These are phyloP conservation scores for Fusarium verrucosum DNA, from an alignment of 2,329 filamentous ascomycete genomes.

Conservation along the genomic window DNA sequence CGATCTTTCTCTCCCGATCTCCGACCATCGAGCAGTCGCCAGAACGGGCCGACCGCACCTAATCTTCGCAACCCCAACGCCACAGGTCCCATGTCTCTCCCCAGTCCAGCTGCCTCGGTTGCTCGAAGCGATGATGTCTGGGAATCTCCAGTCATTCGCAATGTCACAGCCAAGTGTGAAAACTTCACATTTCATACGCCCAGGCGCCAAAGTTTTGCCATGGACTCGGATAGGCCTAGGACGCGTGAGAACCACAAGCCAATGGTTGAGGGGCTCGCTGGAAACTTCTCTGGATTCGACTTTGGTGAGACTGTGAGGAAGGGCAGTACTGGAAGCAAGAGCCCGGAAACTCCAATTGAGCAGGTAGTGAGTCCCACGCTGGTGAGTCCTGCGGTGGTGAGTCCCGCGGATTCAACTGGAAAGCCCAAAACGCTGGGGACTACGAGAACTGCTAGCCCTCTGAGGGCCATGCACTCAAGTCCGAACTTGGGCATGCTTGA, in stretches of 20 bases:
- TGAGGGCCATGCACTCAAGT: conserved; percentile 41
- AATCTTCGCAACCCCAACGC: conserved; percentile 43
- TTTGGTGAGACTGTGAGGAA: conserved; percentile 49
- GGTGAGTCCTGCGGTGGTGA: conserved; percentile 23
- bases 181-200: conserved; percentile 58
- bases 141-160: conserved; percentile 56
- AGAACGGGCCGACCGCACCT: conserved; percentile 36
- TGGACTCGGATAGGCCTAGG: conserved; percentile 53
- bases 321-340: conserved; percentile 30
- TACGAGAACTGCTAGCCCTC: conserved; percentile 38
- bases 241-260: conserved; percentile 30
- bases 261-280: conserved; percentile 48
- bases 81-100: conserved; percentile 48
- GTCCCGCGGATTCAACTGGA: conserved; percentile 30
- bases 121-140: conserved; percentile 53
- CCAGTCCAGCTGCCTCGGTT: conserved; percentile 55
- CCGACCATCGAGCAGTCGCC: conserved; percentile 32
- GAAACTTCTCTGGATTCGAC: conserved; percentile 53
- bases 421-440: conserved; percentile 28
- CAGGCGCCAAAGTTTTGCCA: conserved; percentile 59
- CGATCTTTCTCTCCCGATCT: conserved; percentile 40
- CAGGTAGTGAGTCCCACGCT: conserved; percentile 29
- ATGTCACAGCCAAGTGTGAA: conserved; percentile 61
- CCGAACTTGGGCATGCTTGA: conserved; percentile 37
- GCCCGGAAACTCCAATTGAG: conserved; percentile 28